Evolutionary conservation across 306 rosid species (phyloP).

Genomic region (Cucurbita maxima): DNA sequence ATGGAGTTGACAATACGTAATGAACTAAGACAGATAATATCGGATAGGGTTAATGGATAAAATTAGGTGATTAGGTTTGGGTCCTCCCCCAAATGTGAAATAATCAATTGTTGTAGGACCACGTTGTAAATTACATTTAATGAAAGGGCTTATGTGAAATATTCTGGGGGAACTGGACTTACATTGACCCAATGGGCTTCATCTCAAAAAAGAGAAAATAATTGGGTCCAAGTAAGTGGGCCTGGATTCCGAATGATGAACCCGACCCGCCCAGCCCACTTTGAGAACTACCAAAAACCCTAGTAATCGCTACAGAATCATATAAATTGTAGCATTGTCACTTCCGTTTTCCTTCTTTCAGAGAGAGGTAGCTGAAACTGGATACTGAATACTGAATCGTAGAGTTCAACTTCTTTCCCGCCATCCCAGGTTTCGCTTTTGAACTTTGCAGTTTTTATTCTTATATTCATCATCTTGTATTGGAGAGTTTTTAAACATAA

Average conservation of each 20-base stretch:
- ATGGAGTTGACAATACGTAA: too few relatives aligned
- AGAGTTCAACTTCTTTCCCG: not conserved
- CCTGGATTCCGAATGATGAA: not conserved
- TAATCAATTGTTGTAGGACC: not conserved
- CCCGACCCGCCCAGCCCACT: not conserved
- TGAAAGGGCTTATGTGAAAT: too few relatives aligned
- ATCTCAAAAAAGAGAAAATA: not conserved
- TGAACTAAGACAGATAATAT: too few relatives aligned
- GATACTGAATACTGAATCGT: not conserved
- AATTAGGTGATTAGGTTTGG: too few relatives aligned
- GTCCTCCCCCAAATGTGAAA: too few relatives aligned
- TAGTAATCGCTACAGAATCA: not conserved
- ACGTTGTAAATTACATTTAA: too few relatives aligned
- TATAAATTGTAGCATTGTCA: not conserved
- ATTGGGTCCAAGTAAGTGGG: not conserved
- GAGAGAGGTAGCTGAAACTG: not conserved
- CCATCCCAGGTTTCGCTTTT: not conserved
- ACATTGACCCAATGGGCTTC: not conserved
- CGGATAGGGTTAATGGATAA: too few relatives aligned
- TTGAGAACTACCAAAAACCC: not conserved
- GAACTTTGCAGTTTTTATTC: not conserved
- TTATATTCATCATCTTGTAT: not conserved
- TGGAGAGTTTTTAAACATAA: not conserved
- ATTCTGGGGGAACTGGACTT: not conserved
- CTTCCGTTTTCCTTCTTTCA: not conserved